phyloP scores from a whole-genome alignment of 2,329 filamentous ascomycete species.

The Aspergillus luchuensis region DNA sequence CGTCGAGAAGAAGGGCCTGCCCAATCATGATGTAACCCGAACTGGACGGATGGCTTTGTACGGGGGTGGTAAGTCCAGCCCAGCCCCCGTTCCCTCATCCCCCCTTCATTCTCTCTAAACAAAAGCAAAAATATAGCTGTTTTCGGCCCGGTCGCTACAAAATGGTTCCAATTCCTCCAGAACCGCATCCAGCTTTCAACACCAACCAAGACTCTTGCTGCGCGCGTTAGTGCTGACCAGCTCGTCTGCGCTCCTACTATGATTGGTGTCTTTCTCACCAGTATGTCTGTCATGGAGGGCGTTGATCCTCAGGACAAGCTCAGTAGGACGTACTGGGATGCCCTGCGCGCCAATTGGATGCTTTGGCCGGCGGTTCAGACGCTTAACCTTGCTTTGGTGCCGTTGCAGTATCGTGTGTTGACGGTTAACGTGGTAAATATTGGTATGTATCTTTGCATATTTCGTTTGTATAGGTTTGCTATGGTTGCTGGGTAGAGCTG shows the following conservation, averaged over 20 bases:
- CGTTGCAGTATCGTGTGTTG: constrained; percentile 19
- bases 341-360: constrained; percentile 20
- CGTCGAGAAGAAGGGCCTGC: constrained; percentile 17
- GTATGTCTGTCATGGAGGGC: constrained; percentile 20
- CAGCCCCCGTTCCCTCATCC: neutral
- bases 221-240: constrained; percentile 18
- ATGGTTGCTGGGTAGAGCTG: neutral
- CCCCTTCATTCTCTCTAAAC: neutral
- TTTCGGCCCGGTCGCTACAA: constrained; percentile 21
- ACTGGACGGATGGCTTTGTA: constrained; percentile 15
- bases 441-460: constrained; percentile 5
- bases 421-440: constrained; percentile 21
- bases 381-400: constrained; percentile 18
- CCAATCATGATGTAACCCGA: constrained; percentile 14
- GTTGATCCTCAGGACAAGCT: constrained; percentile 16
- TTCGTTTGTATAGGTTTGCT: no score
- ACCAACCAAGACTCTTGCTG: constrained; percentile 8
- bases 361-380: constrained; percentile 20
- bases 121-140: constrained; percentile 7
- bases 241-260: constrained; percentile 20
- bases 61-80: constrained; percentile 15
- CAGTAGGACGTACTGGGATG: constrained; percentile 16
- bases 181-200: constrained; percentile 11
- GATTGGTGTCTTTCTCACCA: constrained; percentile 22
- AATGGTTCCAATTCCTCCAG: constrained; percentile 22